Base-by-base conservation (phyloP, 139 green algal species). In the Cymbomonas tetramitiformis region DNA sequence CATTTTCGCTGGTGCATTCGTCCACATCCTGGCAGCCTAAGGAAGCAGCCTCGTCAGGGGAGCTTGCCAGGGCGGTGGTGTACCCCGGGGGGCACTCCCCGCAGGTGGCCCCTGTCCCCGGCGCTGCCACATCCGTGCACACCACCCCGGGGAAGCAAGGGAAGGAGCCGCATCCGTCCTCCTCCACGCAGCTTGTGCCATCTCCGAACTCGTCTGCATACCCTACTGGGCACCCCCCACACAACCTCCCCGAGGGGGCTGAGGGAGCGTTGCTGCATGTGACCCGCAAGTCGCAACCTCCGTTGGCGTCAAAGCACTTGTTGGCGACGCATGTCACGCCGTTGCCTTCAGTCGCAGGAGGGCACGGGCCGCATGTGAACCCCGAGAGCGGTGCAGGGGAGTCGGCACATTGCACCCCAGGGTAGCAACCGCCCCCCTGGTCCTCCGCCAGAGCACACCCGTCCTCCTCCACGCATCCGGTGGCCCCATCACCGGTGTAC, bases 331-430 rank as follows among this genome's bases (percentile, higher is more conserved):
- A 58, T 23, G 51, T 58, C 30, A 29, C 9, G 29, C 51, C 51
- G 51, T 58, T n/a, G 30, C 28, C 28, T 4, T 47, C 30, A 4
- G 30, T 30, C 15, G 31, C 51, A 9, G n/a, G 7, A 10, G 51
- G 51, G 51, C 51, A 58, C 30, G 8, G n/a, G 30, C 30, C 51
- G 51, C 51, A 58, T 25, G 8, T n/a, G 51, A 58, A 58, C 19
- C 18, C 29, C 18, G 4, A 23, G 25, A 47, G 31, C n/a, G 46
- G 18, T 19, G 48, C 48, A 12, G 48, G 48, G 9, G 19, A 24
- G 21, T 58, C 51, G 15, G 5, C 6, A 33, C 51, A 58, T 8
- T 4, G 25, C 51, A 46, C 28, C 4, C 25, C 51, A 23, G 26
- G 51, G 30, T 30, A 58, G 51, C 51, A 58, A n/a, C 31, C 31